Conservation (phyloP, 805 yeast genomes). For the Danielia reshetovae region DNA sequence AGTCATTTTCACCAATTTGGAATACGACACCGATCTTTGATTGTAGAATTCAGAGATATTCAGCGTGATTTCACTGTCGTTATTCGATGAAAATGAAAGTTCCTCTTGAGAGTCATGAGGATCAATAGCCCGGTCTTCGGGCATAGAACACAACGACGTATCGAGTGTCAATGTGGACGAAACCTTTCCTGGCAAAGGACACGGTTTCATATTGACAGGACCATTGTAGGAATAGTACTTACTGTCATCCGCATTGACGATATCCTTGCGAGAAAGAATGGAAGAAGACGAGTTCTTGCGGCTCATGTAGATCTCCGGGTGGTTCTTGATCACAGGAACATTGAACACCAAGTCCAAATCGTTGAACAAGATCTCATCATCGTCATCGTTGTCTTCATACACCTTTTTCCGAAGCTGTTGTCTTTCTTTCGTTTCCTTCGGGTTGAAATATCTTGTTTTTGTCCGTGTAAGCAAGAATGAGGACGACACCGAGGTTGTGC, state of each 20-base stretch:
- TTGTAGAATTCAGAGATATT: constrained; percentile 35
- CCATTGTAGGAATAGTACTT: constrained; percentile 20
- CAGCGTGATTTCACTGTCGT: constrained; percentile 32
- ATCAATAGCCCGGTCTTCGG: constrained; percentile 4
- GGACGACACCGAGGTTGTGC: constrained; percentile 11
- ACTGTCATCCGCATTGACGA: constrained; percentile 21
- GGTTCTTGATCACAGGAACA: constrained; percentile 39
- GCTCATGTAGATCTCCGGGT: constrained; percentile 28
- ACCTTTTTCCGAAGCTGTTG: constrained; percentile 33
- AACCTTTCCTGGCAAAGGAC: constrained; percentile 19
- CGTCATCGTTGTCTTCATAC: constrained; percentile 40
- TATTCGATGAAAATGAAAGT: constrained; percentile 14
- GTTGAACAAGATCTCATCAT: constrained; percentile 34
- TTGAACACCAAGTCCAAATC: constrained; percentile 41
- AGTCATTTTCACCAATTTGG: constrained; percentile 27
- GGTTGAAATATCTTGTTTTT: constrained; percentile 31
- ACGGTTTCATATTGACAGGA: constrained; percentile 12
- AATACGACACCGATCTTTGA: constrained; percentile 31
- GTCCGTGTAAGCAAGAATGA: constrained; percentile 26
- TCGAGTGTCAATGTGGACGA: constrained; percentile 6
- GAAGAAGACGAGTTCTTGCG: constrained; percentile 13
- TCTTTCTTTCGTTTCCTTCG: constrained; percentile 37
- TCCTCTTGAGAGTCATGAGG: constrained; percentile 3
- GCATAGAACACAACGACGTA: constrained; percentile 3
- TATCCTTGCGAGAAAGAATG: constrained; percentile 23